Conservation (phyloP, 2,329 filamentous ascomycete genomes). For the Colletotrichum coccodes region DNA sequence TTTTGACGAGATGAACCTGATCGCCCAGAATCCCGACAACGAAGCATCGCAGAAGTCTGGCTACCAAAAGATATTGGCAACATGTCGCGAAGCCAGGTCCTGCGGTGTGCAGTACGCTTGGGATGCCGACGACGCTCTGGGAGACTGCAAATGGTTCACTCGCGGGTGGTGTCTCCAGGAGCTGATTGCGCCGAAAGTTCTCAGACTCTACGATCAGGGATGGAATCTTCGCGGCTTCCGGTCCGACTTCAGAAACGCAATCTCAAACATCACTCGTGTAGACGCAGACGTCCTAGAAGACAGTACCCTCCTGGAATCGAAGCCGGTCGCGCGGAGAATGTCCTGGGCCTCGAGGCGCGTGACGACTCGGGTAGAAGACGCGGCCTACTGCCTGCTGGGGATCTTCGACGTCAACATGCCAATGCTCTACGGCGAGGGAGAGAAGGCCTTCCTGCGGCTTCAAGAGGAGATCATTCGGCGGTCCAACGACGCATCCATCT, state of each 20-base stretch:
- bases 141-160: conserved; percentile 33
- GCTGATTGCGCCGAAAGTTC: conserved; percentile 29
- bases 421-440: conserved; percentile 41
- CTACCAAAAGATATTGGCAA: conserved; percentile 21
- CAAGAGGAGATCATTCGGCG: conserved; percentile 7
- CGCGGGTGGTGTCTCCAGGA: conserved; percentile 37
- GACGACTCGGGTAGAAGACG: conserved; percentile 37
- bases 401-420: conserved; percentile 42
- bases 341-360: conserved; percentile 39
- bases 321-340: conserved; percentile 38
- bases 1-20: no score
- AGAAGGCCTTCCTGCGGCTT: conserved; percentile 36
- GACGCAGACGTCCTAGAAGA: background rate
- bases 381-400: conserved; percentile 40
- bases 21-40: no score
- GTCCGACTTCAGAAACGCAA: background rate
- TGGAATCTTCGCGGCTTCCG: conserved; percentile 28
- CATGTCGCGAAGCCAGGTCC: conserved; percentile 9
- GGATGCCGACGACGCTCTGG: conserved; percentile 19
- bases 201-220: conserved; percentile 31
- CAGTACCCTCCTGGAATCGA: background rate
- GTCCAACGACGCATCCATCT: conserved; percentile 2
- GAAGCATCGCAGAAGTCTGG: conserved; percentile 14
- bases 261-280: background rate
- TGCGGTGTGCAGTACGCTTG: conserved; percentile 33